These are phyloP conservation scores for Colletotrichum sp. DNA, from an alignment of 2,329 filamentous ascomycete species.

Conservation along the genomic window DNA sequence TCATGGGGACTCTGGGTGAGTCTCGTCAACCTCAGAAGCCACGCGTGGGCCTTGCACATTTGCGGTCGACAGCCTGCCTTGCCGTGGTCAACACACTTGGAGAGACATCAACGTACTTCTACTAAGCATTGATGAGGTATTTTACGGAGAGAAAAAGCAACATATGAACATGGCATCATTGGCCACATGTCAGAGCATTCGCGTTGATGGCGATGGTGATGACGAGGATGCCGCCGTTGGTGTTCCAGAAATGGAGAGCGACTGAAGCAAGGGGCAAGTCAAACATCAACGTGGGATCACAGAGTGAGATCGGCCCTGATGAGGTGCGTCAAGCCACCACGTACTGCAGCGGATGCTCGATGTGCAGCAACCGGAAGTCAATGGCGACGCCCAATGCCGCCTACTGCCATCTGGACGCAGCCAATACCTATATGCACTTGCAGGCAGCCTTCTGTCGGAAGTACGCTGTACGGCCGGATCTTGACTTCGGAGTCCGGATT, in stretches of 20 bases:
- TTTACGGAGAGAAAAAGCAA: neutral
- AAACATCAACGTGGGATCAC: neutral
- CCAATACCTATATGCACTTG: neutral
- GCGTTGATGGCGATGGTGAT: neutral
- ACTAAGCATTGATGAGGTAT: neutral
- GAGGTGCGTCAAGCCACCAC: neutral
- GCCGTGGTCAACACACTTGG: neutral
- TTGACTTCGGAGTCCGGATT: neutral
- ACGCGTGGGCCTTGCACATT: neutral
- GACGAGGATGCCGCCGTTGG: neutral
- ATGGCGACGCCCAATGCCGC: neutral
- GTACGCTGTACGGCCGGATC: neutral
- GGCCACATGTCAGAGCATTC: neutral
- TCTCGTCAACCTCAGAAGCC: neutral
- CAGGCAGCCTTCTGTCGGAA: neutral
- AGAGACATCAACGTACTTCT: neutral
- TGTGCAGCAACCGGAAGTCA: neutral
- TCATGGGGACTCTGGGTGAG: neutral
- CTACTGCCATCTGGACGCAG: neutral
- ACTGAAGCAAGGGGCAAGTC: constrained; percentile 1
- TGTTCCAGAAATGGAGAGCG: neutral
- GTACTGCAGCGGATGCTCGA: neutral
- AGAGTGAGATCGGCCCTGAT: neutral
- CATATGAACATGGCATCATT: neutral
- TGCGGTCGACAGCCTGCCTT: neutral